Base-by-base conservation (phyloP, 345 rosid species). In the Geranium rotundifolium region DNA sequence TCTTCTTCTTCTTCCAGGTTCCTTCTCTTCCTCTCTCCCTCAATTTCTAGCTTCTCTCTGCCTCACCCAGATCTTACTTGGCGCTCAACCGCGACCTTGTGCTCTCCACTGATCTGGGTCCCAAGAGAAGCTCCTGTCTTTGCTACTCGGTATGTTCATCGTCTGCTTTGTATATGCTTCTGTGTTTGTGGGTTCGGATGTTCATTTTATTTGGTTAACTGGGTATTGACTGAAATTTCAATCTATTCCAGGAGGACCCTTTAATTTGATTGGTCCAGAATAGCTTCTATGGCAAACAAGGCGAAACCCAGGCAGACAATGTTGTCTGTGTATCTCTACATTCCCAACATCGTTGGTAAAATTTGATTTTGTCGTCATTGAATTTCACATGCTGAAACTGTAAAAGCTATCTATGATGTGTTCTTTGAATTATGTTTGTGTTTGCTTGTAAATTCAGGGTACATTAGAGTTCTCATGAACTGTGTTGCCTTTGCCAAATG, bases 271-370 rank as follows among this genome's bases (percentile, higher is more conserved):
- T 30, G 23, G 27, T 23, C 54, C 0, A 14, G 17, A 56, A 49
- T 29, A 61, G 68, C 66, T 70, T 69, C 67, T 18, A 91, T 84
- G 97, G 92, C 81, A 19, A 82, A 84, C 69, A 82, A 82, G 66
- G 73, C 84, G 15, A 78, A 69, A 66, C 67, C 83, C 49, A 79
- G 73, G 59, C 91, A 85, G 15, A 62, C 75, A 55, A 88, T 65
- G 72, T 61, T 87, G 23, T 71, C 88, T 3, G 96, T 89, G 13
- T 89, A 92, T 63, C 85, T 85, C 61, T 92, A 89, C 69, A 78
- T 89, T 69, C 98, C 98, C 19, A 89, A 89, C 75, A 75, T 89
- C 55, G 79, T 92, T 69, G 98, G 98, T 84, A 74, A 70, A 95
- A 79, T 59, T 54, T 19, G 4, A 15, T 55, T 55, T 54, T 23